Base-by-base conservation (phyloP, 2,329 filamentous ascomycete genomes). In the Ophiostoma novo-ulmi region DNA sequence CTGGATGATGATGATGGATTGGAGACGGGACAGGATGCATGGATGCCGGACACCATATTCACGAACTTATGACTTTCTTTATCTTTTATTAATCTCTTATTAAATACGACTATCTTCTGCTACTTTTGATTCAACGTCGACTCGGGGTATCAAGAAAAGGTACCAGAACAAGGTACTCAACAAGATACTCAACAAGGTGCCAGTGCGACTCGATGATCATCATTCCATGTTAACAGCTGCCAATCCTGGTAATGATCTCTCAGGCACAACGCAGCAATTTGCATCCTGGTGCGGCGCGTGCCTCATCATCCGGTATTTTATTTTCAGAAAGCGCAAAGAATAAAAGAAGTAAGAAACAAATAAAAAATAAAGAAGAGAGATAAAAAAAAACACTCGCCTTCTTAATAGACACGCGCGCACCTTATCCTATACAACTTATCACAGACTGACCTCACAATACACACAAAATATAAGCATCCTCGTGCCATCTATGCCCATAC, bases 41-140 rank as follows among this genome's bases (percentile, higher is more conserved):
- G 44, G 17, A 48, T 48, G 10, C 20, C 44, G 44, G 44, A 48
- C n/a, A 48, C 17, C 17, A 48, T 48, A 39, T n/a, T 48, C 3
- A 48, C 44, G 17, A 39, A 48, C 41, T 20, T 35, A 14, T 68
- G 39, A 52, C 48, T 17, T 31, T 48, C 35, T 68, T 44, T 11
- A 4, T 26, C 5, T 31, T 31, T 31, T 1, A 31, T 3, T 31
- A 31, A 26, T 26, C 26, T 68, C 22, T 68, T 68, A 52, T 48
- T 10, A 7, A 48, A 48, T 48, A n/a, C 44, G 52, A 58, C 22
- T 68, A 5, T 48, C 44, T 68, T 68, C n/a, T 22, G 3, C 38
- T 68, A 52, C 22, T 26, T 39, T 67, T 67, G 36, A 26, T 67
- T 67, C 31, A 41, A n/a, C 65, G 20, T 67, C 7, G 52, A 22